phyloP scores from a whole-genome alignment of 495 filamentous ascomycete species.

The Daldinia concentrica region DNA sequence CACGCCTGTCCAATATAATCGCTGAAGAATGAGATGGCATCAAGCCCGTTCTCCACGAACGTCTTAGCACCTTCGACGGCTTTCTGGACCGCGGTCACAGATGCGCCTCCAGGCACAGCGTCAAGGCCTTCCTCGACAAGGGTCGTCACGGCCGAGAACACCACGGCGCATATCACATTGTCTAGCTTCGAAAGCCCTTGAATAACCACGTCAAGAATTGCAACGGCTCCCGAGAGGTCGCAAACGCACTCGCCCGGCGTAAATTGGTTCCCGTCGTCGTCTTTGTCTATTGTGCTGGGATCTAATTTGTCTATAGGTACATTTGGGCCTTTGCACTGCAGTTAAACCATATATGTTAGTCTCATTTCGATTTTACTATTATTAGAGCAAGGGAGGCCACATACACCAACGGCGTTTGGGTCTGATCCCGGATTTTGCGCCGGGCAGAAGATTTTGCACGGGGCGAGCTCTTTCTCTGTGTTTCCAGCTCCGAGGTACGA shows the following conservation, averaged over 20 bases:
- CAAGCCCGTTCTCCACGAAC: constrained; percentile 36
- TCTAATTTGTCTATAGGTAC: constrained; percentile 23
- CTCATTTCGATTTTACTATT: not conserved
- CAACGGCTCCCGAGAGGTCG: constrained; percentile 19
- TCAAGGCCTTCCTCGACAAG: constrained; percentile 31
- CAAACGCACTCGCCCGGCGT: constrained; percentile 32
- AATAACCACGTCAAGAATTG: constrained; percentile 30
- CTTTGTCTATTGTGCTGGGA: constrained; percentile 20
- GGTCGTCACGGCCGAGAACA: constrained; percentile 25
- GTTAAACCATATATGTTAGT: constrained; percentile 4
- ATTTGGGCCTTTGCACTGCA: constrained; percentile 29
- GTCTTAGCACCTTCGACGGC: constrained; percentile 41
- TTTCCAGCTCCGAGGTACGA: constrained; percentile 29
- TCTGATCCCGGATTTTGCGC: constrained; percentile 26
- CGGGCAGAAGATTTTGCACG: constrained; percentile 30
- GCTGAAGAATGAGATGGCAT: constrained; percentile 30
- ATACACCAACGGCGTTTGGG: constrained; percentile 38
- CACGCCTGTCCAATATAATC: constrained; percentile 28
- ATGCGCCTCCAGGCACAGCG: constrained; percentile 15
- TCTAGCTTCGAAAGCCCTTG: constrained; percentile 33
- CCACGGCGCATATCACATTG: constrained; percentile 36
- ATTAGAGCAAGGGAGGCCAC: not conserved
- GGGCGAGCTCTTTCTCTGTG: constrained; percentile 35
- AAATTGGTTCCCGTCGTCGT: constrained; percentile 38
- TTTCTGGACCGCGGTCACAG: constrained; percentile 5